Evolutionary conservation across 257 asterid species (phyloP).

Genomic region (Solanum boliviense): DNA sequence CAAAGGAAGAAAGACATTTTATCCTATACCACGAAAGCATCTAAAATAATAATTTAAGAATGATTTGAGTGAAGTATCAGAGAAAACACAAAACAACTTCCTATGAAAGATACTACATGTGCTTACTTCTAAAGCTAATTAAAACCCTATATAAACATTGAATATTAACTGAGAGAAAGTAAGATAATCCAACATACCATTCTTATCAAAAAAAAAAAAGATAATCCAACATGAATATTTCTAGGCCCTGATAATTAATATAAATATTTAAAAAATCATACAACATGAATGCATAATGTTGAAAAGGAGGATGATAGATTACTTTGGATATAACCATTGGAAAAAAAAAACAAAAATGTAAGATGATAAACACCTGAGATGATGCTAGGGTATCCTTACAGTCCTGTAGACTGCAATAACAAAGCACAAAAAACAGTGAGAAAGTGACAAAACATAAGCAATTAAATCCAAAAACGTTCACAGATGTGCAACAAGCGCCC

Average conservation of each 20-base stretch:
- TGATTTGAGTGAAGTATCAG: not conserved
- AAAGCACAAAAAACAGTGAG: constrained; percentile 3
- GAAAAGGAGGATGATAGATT: not conserved
- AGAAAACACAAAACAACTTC: not conserved
- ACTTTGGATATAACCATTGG: not conserved
- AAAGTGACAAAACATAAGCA: not conserved
- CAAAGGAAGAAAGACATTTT: not conserved
- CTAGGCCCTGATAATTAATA: not conserved
- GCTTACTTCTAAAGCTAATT: not conserved
- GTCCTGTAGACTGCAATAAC: constrained; percentile 62
- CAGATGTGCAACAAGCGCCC: not conserved
- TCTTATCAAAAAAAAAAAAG: too few species aligned
- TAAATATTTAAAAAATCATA: not conserved
- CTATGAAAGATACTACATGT: not conserved
- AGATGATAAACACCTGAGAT: constrained; percentile 48
- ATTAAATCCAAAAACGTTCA: not conserved
- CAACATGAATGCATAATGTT: not conserved
- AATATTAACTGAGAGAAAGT: not conserved
- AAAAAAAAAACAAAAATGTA: not conserved
- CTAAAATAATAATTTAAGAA: not conserved
- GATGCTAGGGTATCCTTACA: constrained; percentile 67
- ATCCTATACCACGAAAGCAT: not conserved
- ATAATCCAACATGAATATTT: not conserved
- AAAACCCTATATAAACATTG: not conserved
- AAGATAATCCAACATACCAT: not conserved